Conservation (phyloP, 2,329 filamentous ascomycete species). For the Aspergillus sp. region DNA sequence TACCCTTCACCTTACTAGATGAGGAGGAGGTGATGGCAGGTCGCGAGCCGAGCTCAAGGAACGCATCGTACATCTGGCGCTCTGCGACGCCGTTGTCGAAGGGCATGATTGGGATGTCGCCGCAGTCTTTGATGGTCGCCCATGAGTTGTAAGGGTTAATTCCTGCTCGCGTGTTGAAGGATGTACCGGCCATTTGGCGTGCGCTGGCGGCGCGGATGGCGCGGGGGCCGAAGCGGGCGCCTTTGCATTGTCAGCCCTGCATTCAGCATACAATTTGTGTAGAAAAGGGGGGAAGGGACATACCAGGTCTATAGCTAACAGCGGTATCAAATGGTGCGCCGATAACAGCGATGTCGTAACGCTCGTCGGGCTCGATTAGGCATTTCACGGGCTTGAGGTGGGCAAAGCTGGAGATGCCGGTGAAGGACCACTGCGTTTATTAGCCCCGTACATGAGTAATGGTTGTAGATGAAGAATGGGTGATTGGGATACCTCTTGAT, state of each 20-base stretch:
- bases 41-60: conserved; percentile 58
- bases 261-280: not conserved
- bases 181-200: conserved; percentile 71
- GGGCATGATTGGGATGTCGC: conserved; percentile 80
- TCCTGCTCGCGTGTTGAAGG: conserved; percentile 73
- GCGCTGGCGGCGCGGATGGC: conserved; percentile 79
- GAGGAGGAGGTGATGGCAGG: conserved; percentile 26
- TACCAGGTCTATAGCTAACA: conserved; percentile 62
- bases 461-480: not conserved
- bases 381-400: conserved; percentile 64
- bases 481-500: conserved; percentile 35
- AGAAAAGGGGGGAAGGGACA: conserved; percentile 13
- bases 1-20: conserved; percentile 22
- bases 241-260: conserved; percentile 13
- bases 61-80: conserved; percentile 76
- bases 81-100: conserved; percentile 79
- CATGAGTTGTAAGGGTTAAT: conserved; percentile 79
- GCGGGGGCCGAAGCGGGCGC: conserved; percentile 76
- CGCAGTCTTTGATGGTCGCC: conserved; percentile 78
- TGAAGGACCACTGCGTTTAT: conserved; percentile 53
- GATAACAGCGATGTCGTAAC: conserved; percentile 65
- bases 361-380: conserved; percentile 56
- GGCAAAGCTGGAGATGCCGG: conserved; percentile 68
- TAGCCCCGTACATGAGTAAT: not conserved
- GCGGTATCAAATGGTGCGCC: conserved; percentile 70